Evolutionary conservation across 495 filamentous ascomycete genomes (phyloP).

Genomic region (Oidiodendron maius): DNA sequence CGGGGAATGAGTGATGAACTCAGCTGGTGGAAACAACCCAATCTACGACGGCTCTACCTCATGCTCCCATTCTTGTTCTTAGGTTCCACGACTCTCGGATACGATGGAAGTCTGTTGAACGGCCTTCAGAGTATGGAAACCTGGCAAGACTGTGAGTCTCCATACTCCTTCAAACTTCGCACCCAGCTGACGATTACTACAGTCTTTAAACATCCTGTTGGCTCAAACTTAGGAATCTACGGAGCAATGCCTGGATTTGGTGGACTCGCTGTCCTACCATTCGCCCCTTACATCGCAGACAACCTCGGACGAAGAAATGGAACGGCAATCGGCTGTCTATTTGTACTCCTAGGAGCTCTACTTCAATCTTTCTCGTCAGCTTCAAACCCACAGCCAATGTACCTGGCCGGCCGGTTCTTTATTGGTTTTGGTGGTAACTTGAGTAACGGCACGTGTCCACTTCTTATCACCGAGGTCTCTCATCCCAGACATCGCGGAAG

Average conservation of each 20-base stretch:
- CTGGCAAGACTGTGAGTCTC: slow-evolving; percentile 26
- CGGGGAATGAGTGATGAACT: no score
- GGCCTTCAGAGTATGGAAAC: slow-evolving; percentile 28
- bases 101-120: slow-evolving; percentile 30
- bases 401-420: slow-evolving; percentile 44
- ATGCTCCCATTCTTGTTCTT: slow-evolving; percentile 30
- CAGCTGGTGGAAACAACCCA: slow-evolving; percentile 29
- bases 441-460: slow-evolving; percentile 42
- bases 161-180: neutral
- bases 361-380: slow-evolving; percentile 30
- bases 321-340: slow-evolving; percentile 42
- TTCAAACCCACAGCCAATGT: slow-evolving; percentile 31
- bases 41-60: slow-evolving; percentile 29
- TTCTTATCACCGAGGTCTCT: slow-evolving; percentile 40
- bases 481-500: slow-evolving; percentile 45
- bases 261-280: slow-evolving; percentile 28
- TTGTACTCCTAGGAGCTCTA: slow-evolving; percentile 47
- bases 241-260: slow-evolving; percentile 26
- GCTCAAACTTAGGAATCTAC: slow-evolving; percentile 23
- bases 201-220: slow-evolving; percentile 26
- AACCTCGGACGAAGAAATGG: slow-evolving; percentile 32
- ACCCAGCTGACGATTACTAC: neutral
- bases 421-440: slow-evolving; percentile 44
- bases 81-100: slow-evolving; percentile 26
- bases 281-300: slow-evolving; percentile 37